Evolutionary conservation across 75 land plant species (phyloP).

Genomic region (Cryptomeria japonica): DNA sequence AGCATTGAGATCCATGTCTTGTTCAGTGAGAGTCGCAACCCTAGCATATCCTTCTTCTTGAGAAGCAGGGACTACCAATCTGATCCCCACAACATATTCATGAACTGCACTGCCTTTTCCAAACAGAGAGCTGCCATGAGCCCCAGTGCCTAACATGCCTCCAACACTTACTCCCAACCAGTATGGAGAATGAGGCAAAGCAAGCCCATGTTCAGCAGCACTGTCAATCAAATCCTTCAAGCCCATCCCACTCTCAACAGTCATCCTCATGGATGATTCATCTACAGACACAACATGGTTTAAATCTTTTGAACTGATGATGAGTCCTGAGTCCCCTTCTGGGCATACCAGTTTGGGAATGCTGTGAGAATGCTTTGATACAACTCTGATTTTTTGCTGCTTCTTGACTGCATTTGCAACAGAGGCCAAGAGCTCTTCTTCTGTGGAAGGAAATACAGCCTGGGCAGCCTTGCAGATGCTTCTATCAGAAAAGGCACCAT

Average conservation of each 20-base stretch:
- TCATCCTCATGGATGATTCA: constrained; percentile 11
- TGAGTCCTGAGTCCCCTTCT: constrained; percentile 28
- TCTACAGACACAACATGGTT: constrained; percentile 17
- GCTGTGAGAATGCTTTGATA: constrained; percentile 30
- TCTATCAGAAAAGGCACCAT: constrained; percentile 47
- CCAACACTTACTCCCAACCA: constrained; percentile 47
- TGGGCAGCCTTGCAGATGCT: constrained; percentile 37
- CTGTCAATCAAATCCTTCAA: constrained; percentile 25
- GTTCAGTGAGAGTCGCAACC: constrained; percentile 30
- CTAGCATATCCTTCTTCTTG: constrained; percentile 55
- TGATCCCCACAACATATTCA: constrained; percentile 40
- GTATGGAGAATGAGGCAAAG: constrained; percentile 43
- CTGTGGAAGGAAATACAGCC: constrained; percentile 36
- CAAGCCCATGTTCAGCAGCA: constrained; percentile 29
- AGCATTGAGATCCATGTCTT: constrained; percentile 50
- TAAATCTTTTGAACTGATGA: constrained; percentile 27
- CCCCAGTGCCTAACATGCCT: constrained; percentile 51
- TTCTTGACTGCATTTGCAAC: constrained; percentile 28
- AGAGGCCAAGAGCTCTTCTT: constrained; percentile 27
- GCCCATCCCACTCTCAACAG: constrained; percentile 25
- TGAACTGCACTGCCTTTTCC: constrained; percentile 45
- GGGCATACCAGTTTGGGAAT: constrained; percentile 50
- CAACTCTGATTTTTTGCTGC: constrained; percentile 42
- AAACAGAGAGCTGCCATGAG: constrained; percentile 50
- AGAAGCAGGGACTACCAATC: constrained; percentile 26